Percentiles rank a stretch among this genome's conserved stretches.
phyloP scores from a whole-genome alignment of 208 protist genomes.

The Leishmania major region DNA sequence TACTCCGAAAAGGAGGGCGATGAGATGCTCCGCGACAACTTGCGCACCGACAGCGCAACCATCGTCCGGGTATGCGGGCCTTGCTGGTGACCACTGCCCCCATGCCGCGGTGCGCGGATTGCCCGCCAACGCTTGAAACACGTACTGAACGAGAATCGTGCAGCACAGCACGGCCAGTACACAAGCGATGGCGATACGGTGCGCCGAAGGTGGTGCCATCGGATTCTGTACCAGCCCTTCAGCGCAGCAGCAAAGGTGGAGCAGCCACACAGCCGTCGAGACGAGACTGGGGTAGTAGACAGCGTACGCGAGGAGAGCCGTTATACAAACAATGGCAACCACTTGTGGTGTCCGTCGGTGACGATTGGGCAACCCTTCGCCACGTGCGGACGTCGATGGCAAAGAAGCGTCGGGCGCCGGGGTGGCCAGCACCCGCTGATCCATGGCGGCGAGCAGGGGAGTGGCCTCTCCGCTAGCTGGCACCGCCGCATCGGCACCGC shows the following conservation, averaged over 20 bases:
- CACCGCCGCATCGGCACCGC: not conserved
- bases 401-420: not conserved
- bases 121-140: not conserved
- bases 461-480: not conserved
- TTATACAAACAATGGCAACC: conserved; percentile 19
- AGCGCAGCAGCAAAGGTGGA: conserved; percentile 27
- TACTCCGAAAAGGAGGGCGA: conserved; percentile 6
- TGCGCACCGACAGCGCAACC: conserved; percentile 5
- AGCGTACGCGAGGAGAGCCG: conserved; percentile 22
- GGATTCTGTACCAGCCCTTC: conserved; percentile 17
- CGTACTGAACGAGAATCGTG: conserved; percentile 17
- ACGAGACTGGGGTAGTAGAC: conserved; percentile 31
- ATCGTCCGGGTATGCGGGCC: conserved; percentile 5
- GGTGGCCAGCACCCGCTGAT: not conserved
- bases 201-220: not conserved
- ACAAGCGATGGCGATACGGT: not conserved
- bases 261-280: conserved; percentile 21
- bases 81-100: conserved; percentile 17
- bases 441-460: not conserved
- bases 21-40: conserved; percentile 17
- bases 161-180: conserved; percentile 1
- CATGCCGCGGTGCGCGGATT: conserved; percentile 13
- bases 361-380: not conserved
- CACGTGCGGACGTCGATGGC: not conserved
- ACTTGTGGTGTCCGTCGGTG: conserved; percentile 8